Evolutionary conservation across 2,329 filamentous ascomycete genomes (phyloP).

Genomic region (Raffaelea arxii): DNA sequence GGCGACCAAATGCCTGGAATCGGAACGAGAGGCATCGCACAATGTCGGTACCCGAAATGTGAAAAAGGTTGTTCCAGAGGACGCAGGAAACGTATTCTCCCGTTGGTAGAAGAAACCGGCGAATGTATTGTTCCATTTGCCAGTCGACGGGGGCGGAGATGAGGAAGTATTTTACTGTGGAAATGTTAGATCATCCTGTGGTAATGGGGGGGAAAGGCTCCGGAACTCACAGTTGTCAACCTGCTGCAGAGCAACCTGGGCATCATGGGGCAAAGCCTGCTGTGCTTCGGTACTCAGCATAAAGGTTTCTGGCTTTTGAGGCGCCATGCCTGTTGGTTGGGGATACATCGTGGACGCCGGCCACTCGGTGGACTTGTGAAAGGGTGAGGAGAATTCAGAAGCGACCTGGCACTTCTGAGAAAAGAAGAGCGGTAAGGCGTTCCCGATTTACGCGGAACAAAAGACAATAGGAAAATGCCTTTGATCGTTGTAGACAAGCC

Average conservation of each 20-base stretch:
- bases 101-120: slow-evolving; percentile 87
- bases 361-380: slow-evolving; percentile 1
- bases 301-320: slow-evolving; percentile 96
- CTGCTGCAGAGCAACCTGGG: slow-evolving; percentile 93
- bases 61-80: slow-evolving; percentile 98
- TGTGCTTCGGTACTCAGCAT: slow-evolving; percentile 97
- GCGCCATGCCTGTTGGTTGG: slow-evolving; percentile 79
- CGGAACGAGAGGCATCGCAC: slow-evolving; percentile 95
- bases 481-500: slow-evolving; percentile 9
- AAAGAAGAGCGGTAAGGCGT: not conserved
- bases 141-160: slow-evolving; percentile 98
- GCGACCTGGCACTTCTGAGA: not conserved
- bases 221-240: slow-evolving; percentile 81
- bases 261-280: slow-evolving; percentile 90
- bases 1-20: slow-evolving; percentile 96
- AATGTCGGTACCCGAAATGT: slow-evolving; percentile 98
- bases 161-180: slow-evolving; percentile 94
- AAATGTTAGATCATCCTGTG: slow-evolving; percentile 18
- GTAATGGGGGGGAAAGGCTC: not conserved
- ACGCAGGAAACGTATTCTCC: slow-evolving; percentile 99
- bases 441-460: not conserved
- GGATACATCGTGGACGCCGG: slow-evolving; percentile 54
- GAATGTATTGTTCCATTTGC: slow-evolving; percentile 93
- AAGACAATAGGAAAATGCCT: not conserved
- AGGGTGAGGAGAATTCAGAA: not conserved